Evolutionary conservation across 352 stramenopile genomes (phyloP).

Genomic region (Globisporangium alternatum): DNA sequence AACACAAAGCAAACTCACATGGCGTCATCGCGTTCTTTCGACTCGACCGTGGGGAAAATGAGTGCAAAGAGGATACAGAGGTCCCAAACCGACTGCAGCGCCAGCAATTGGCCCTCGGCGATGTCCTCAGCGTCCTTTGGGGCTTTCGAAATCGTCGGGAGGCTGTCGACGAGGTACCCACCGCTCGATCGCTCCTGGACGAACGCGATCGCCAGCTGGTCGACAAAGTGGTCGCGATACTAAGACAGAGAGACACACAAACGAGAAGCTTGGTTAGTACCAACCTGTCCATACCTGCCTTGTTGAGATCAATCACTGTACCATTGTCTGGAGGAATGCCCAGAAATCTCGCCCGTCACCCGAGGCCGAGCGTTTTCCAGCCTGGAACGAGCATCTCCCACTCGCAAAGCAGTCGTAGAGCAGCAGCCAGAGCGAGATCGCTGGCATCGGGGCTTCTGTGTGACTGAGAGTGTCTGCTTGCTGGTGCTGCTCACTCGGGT

Average conservation of each 20-base stretch:
- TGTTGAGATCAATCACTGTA: neutral
- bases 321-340: conserved; percentile 50
- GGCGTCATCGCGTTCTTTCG: conserved; percentile 1
- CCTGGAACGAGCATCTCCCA: conserved; percentile 21
- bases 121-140: conserved; percentile 10
- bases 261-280: neutral
- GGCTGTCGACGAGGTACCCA: conserved; percentile 33
- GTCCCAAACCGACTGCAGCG: conserved; percentile 22
- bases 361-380: conserved; percentile 13
- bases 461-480: neutral
- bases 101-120: conserved; percentile 21
- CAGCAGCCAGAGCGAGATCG: conserved; percentile 62
- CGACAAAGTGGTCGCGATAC: conserved; percentile 28
- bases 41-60: neutral
- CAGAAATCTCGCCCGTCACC: conserved; percentile 45
- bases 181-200: conserved; percentile 36
- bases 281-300: conserved; percentile 4
- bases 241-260: conserved; percentile 1
- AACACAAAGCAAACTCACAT: conserved; percentile 6
- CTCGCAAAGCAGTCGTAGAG: conserved; percentile 38
- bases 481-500: neutral
- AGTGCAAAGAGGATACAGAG: conserved; percentile 18
- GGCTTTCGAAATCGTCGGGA: conserved; percentile 16
- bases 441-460: conserved; percentile 18
- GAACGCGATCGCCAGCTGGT: conserved; percentile 38